A percentile compares a stretch with the other conserved stretches of the same genome.
Evolutionary conservation across 768 basidiomycete genomes (phyloP).

Genomic region (Podaxis sp.): DNA sequence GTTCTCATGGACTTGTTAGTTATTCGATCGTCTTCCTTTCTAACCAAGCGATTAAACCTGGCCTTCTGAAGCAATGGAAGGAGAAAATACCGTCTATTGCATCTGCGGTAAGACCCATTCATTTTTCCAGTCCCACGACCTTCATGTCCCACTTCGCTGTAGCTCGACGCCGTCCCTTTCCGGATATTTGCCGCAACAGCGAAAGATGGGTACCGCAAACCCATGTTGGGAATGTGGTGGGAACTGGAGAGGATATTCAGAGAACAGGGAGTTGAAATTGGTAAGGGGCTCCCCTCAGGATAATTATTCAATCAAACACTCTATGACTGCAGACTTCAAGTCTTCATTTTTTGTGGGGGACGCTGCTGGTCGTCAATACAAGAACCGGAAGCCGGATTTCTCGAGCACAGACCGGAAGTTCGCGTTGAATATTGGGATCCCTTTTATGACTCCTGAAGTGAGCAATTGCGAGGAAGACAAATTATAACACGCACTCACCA

Average conservation of each 20-base stretch:
- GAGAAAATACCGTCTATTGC: conserved; percentile 72
- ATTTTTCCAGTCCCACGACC: background rate
- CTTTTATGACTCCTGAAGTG: conserved; percentile 87
- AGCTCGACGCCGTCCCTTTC: conserved; percentile 78
- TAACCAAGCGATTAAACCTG: conserved; percentile 66
- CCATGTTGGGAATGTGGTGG: conserved; percentile 85
- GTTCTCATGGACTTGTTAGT: conserved; percentile 30
- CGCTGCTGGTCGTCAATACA: conserved; percentile 72
- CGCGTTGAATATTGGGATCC: conserved; percentile 71
- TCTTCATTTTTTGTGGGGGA: conserved; percentile 85
- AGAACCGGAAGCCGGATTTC: conserved; percentile 55
- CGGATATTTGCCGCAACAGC: conserved; percentile 74
- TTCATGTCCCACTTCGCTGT: background rate
- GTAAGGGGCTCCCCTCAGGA: conserved; percentile 33
- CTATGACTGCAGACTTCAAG: conserved; percentile 48
- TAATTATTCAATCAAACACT: background rate
- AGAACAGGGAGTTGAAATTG: conserved; percentile 59
- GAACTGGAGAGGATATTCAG: conserved; percentile 63
- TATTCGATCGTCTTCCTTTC: conserved; percentile 75
- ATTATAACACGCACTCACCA: background rate
- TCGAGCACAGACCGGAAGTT: conserved; percentile 83
- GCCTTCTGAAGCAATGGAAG: conserved; percentile 64
- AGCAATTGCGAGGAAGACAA: background rate
- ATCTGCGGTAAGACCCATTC: conserved; percentile 43
- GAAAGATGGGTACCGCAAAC: conserved; percentile 79